phyloP scores from a whole-genome alignment of 768 basidiomycete genomes.

The Auriculariales sp. region DNA sequence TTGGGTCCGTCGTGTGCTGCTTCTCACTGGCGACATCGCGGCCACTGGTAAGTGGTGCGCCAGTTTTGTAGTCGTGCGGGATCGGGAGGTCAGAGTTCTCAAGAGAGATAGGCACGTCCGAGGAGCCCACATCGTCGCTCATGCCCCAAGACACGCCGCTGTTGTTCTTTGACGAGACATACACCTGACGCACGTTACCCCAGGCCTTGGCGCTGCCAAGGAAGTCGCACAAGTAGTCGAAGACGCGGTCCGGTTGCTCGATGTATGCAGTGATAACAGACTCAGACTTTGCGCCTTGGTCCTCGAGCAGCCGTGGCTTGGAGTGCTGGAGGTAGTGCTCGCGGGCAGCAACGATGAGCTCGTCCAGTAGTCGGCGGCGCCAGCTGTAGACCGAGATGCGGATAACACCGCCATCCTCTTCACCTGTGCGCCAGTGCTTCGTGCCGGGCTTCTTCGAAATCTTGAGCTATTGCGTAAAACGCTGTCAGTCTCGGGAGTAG shows the following conservation, averaged over 20 bases:
- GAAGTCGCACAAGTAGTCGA: neutral
- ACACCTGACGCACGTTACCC: slow-evolving; percentile 25
- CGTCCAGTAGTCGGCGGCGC: slow-evolving; percentile 25
- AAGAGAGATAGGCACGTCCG: slow-evolving; percentile 5
- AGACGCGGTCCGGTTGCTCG: slow-evolving; percentile 1
- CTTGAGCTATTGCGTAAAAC: too few relatives aligned
- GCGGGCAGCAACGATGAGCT: slow-evolving; percentile 28
- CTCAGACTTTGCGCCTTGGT: neutral
- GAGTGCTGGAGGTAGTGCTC: slow-evolving; percentile 25
- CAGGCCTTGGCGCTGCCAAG: slow-evolving; percentile 18
- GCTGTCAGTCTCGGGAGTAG: too few relatives aligned
- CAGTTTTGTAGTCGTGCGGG: neutral
- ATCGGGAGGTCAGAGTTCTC: neutral
- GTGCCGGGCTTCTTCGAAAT: neutral
- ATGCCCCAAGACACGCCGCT: slow-evolving; percentile 25
- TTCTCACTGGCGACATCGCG: neutral
- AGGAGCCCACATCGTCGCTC: too few relatives aligned
- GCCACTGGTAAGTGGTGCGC: neutral
- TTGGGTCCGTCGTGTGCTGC: neutral
- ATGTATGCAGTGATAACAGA: neutral
- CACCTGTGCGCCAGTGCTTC: neutral
- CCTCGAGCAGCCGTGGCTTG: slow-evolving; percentile 22
- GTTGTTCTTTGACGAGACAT: slow-evolving; percentile 25
- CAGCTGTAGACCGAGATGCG: slow-evolving; percentile 26
- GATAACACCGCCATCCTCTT: neutral